Percentiles rank a stretch among this genome's conserved stretches.
These are phyloP conservation scores for Emmonsia crescens DNA, from an alignment of 2,329 filamentous ascomycete genomes.

Conservation along the genomic window DNA sequence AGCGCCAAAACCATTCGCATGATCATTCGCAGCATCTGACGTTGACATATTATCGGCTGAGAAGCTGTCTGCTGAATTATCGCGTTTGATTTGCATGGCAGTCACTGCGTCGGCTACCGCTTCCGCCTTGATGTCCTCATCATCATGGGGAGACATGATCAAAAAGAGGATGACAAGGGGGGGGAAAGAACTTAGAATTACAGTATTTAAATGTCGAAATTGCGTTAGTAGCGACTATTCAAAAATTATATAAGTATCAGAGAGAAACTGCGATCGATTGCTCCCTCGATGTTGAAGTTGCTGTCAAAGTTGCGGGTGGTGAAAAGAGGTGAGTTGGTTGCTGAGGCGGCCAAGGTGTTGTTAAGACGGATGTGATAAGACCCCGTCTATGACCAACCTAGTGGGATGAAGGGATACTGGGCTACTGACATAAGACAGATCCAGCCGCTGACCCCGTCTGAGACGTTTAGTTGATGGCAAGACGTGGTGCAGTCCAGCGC, in stretches of 20 bases:
- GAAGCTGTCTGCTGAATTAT: slow-evolving; percentile 19
- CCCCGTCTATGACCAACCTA: not conserved
- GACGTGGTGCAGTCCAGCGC: not conserved
- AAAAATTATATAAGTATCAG: not conserved
- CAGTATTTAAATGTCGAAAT: not conserved
- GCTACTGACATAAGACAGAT: not conserved
- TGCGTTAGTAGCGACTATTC: not conserved
- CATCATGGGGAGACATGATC: slow-evolving; percentile 33
- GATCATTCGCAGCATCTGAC: slow-evolving; percentile 10
- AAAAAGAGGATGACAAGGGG: not conserved
- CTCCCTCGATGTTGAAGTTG: not conserved
- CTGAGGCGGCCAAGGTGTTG: not conserved
- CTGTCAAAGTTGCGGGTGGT: not conserved
- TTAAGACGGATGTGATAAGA: not conserved
- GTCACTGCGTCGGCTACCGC: slow-evolving; percentile 27
- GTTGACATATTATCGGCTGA: slow-evolving; percentile 16
- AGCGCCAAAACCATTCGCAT: slow-evolving; percentile 10
- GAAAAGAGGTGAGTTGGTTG: not conserved
- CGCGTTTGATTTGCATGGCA: slow-evolving; percentile 24
- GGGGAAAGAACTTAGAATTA: not conserved
- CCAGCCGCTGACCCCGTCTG: not conserved
- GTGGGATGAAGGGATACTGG: not conserved
- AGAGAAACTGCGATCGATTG: not conserved
- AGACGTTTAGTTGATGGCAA: not conserved
- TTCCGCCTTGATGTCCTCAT: slow-evolving; percentile 29